Percentiles rank a stretch among this genome's conserved stretches.
Conservation (phyloP, 192 early-diverging fungal genomes). For the Phlyctochytrium planicorne region DNA sequence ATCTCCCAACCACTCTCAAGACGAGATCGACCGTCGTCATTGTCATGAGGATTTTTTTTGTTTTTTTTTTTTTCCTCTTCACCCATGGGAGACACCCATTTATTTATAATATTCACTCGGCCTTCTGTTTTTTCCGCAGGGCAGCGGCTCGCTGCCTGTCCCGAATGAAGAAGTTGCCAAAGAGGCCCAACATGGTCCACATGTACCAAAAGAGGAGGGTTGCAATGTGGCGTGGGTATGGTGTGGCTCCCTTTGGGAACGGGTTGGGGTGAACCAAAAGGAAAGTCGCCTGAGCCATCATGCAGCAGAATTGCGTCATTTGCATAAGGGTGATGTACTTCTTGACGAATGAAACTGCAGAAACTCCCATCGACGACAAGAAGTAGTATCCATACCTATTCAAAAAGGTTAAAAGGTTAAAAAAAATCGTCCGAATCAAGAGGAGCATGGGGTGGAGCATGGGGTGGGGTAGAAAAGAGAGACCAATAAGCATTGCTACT, state of each 20-base stretch:
- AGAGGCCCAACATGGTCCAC: conserved; percentile 64
- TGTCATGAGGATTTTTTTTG: too few relatives aligned
- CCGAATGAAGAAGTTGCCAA: conserved; percentile 56
- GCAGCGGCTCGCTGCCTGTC: not conserved
- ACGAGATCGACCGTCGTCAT: too few relatives aligned
- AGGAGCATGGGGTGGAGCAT: too few relatives aligned
- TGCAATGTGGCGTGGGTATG: conserved; percentile 9
- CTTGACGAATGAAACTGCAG: conserved; percentile 61
- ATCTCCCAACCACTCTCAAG: too few relatives aligned
- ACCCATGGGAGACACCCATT: too few relatives aligned
- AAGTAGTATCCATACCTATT: conserved; percentile 71
- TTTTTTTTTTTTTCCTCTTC: too few relatives aligned
- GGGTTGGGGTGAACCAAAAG: conserved; percentile 30
- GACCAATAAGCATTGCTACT: too few relatives aligned
- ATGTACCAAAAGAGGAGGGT: conserved; percentile 63
- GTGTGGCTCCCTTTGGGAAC: conserved; percentile 37
- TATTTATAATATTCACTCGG: too few relatives aligned
- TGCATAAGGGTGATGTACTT: conserved; percentile 63
- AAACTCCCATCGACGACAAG: conserved; percentile 45
- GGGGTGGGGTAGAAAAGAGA: too few relatives aligned
- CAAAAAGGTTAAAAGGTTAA: too few relatives aligned
- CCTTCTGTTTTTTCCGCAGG: too few relatives aligned
- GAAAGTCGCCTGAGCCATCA: conserved; percentile 50
- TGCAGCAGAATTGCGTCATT: conserved; percentile 66
- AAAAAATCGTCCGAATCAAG: too few relatives aligned